A percentile compares a stretch with the other conserved stretches of the same genome.
These are phyloP conservation scores for Gnomoniopsis smithogilvyi DNA, from an alignment of 2,329 filamentous ascomycete genomes.

Conservation along the genomic window DNA sequence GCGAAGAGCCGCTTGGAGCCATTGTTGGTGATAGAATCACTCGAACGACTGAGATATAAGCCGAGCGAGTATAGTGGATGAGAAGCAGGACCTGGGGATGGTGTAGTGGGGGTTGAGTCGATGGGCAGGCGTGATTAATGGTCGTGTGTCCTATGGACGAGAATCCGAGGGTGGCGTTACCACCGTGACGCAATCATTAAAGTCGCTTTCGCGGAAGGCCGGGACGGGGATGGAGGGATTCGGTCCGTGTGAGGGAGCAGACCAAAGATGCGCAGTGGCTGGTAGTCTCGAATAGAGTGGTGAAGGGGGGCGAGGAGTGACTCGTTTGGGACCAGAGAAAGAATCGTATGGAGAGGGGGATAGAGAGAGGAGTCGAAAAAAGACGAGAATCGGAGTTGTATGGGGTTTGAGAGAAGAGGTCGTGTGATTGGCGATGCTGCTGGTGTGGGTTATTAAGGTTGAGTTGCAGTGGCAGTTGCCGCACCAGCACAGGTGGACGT, in stretches of 20 bases:
- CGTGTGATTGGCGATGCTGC: no score
- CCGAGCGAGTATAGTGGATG: not conserved
- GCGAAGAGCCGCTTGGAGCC: conserved; percentile 21
- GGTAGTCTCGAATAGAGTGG: no score
- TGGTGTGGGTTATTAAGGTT: no score
- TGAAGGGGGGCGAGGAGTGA: no score
- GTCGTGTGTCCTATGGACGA: conserved; percentile 5
- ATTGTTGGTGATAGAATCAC: conserved; percentile 11
- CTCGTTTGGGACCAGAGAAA: no score
- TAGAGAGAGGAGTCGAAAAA: no score
- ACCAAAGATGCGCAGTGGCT: not conserved
- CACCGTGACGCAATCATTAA: conserved; percentile 20
- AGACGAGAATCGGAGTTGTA: no score
- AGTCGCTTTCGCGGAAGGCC: conserved; percentile 8
- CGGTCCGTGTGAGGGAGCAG: not conserved
- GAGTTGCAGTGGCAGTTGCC: no score
- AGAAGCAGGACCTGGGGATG: not conserved
- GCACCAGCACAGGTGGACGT: no score
- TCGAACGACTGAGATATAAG: not conserved
- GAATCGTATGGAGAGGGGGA: no score
- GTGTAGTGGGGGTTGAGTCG: not conserved
- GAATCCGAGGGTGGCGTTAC: conserved; percentile 21
- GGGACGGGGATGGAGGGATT: no score
- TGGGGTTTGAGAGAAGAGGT: no score
- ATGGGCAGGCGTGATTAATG: not conserved